Evolutionary conservation across 2,329 filamentous ascomycete species (phyloP), one percentile per base, ranked within the genome.

Genomic region (Fusarium bactridioides): DNA sequence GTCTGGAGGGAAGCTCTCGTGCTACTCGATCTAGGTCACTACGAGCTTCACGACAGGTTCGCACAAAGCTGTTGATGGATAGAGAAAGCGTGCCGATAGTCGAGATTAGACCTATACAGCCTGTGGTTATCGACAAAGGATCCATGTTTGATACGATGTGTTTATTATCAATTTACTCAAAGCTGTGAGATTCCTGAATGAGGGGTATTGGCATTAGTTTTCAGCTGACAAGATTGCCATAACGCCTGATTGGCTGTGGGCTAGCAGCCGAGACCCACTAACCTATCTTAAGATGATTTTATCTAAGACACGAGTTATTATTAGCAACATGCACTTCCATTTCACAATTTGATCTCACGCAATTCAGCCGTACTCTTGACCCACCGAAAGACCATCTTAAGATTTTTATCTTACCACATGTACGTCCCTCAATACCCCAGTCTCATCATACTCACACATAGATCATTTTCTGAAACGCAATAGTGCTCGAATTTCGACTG

Each of bases 151-250:
- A 40, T 15, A 15, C 21, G 21, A 15, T 21, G n/a, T 40, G 12
- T n/a, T 40, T n/a, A 12, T n/a, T 40, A 0, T 15, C 2, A n/a
- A 40, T n/a, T 40, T 40, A 21, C 38, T n/a, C 1, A 7, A 2
- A 13, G 11, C 19, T 13, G 33, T 35, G 33, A 35, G 33, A 4
- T 35, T 18, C 12, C 3, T n/a, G 1, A 40, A n/a, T n/a, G 38
- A 40, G 38, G 38, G 38, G 38, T 40, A 40, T 15, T 40, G 7
- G 38, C 38, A n/a, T 40, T 5, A 8, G 7, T 40, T n/a, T 40
- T n/a, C 38, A n/a, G 21, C 21, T 40, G 38, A 15, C 12, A 9
- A 40, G 12, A 0, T 15, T 40, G 21, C 12, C 12, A 40, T 1
- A 5, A 10, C 12, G 19, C 12, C 38, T 40, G 21, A 40, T 40